Conservation (phyloP, 306 rosid genomes). For the Vigna unguiculata region DNA sequence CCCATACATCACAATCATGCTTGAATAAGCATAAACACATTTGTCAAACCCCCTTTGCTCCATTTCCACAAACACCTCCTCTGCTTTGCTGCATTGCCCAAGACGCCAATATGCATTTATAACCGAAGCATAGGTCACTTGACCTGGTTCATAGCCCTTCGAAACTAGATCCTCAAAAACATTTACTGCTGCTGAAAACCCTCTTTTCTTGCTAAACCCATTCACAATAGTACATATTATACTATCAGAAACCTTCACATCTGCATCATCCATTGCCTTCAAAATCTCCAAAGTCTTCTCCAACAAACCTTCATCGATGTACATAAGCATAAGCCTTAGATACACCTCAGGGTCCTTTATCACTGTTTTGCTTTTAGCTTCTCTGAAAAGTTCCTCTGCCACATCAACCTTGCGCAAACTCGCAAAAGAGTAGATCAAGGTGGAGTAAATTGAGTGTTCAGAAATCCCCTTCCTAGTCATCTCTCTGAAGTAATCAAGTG, state of each 20-base stretch:
- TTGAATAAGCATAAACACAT: constrained; percentile 79
- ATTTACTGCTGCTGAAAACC: constrained; percentile 52
- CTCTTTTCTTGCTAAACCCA: constrained; percentile 63
- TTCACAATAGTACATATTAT: constrained; percentile 69
- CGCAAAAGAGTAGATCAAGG: constrained; percentile 65
- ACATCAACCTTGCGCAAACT: constrained; percentile 49
- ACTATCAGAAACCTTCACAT: constrained; percentile 63
- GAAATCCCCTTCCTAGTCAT: constrained; percentile 51
- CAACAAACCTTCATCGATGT: constrained; percentile 63
- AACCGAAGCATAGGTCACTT: constrained; percentile 73
- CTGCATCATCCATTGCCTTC: constrained; percentile 57
- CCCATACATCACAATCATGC: constrained; percentile 81
- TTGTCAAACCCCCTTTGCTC: constrained; percentile 68
- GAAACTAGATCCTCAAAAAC: constrained; percentile 56
- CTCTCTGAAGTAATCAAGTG: constrained; percentile 63
- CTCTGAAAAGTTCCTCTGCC: constrained; percentile 62
- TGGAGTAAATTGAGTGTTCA: constrained; percentile 59
- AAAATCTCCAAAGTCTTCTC: constrained; percentile 67
- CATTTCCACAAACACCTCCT: constrained; percentile 64
- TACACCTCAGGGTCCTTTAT: constrained; percentile 68
- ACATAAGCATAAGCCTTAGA: constrained; percentile 67
- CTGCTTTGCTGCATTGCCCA: constrained; percentile 61
- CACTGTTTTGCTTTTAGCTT: constrained; percentile 55
- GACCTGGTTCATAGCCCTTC: constrained; percentile 70
- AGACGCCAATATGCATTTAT: constrained; percentile 69